Evolutionary conservation across 2,329 filamentous ascomycete genomes (phyloP), one percentile per base, ranked within the genome.

Genomic region (Colletotrichum viniferum): DNA sequence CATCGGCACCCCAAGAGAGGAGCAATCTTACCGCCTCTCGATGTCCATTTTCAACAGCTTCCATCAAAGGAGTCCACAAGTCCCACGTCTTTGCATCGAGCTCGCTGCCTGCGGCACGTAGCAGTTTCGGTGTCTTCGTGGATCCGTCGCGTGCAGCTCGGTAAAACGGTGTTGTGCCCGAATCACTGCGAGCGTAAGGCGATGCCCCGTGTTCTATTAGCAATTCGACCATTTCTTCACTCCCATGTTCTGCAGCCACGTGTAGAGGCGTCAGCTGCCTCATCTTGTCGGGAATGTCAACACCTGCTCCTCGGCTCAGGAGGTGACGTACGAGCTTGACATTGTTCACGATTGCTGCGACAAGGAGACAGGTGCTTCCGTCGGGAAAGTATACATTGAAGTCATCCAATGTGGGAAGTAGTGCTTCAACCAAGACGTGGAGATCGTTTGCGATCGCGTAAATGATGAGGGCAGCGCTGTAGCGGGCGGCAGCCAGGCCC

Each of bases 31-130:
- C 26, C 55, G 55, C 55, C 4, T 18, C 55, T 3, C 1, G 0
- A 3, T 58, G 26, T 3, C 4, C 55, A 26, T 3, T 58, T 0
- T 58, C 26, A 7, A 58, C 21, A 0, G 55, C 55, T 10, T 58
- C 26, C 55, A 58, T 58, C 55, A 58, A 58, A 18, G 55, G 55
- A 0, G 55, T 28, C 21, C 55, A 58, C 0, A 0, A 81, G 16
- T 78, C 78, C 24, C 83, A 82, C 52, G 78, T 84, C 63, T 80
- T 81, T n/a, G 43, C 43, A 48, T 21, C 43, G 0, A 48, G 0
- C 0, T 48, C 43, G 1, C 43, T 48, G 3, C 43, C 43, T n/a
- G 18, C 18, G 5, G 4, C 4, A 4, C 4, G 4, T 26, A 26
- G 26, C 18, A 48, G 0, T 0, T 0, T 21, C 0, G 21, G 18